These are phyloP conservation scores for Diaporthe citrichinensis DNA, from an alignment of 2,329 filamentous ascomycete genomes.

Conservation along the genomic window DNA sequence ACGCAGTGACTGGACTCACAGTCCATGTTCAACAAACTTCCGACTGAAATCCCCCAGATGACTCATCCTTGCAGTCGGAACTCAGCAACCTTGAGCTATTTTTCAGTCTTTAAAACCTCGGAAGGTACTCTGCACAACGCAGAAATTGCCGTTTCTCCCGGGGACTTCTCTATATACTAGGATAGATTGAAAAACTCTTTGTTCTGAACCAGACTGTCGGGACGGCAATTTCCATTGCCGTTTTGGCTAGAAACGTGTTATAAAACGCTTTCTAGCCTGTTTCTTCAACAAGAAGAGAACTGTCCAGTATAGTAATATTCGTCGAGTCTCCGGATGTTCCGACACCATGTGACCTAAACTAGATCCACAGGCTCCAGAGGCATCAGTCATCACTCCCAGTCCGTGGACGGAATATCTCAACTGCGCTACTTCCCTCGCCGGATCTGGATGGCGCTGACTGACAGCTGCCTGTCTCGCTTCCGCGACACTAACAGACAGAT, in stretches of 20 bases:
- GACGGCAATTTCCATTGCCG: neutral
- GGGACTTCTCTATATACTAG: too few relatives aligned
- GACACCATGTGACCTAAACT: neutral
- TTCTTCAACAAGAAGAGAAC: accelerated
- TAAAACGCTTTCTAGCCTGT: neutral
- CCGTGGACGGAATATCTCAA: neutral
- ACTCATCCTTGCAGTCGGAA: too few relatives aligned
- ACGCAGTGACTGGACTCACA: neutral
- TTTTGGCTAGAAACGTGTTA: neutral
- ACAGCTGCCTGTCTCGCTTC: neutral
- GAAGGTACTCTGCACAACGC: neutral
- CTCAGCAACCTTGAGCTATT: too few relatives aligned
- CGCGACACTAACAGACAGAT: conserved; percentile 1
- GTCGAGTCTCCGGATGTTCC: neutral
- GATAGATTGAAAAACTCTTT: neutral
- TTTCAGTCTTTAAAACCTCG: too few relatives aligned
- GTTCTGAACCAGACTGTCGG: neutral
- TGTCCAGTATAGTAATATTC: neutral
- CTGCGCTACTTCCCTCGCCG: neutral
- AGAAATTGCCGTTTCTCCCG: neutral
- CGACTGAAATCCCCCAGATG: too few relatives aligned
- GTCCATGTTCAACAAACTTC: too few relatives aligned
- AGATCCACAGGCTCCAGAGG: neutral
- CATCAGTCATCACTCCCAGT: neutral
- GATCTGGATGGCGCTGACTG: neutral